A percentile compares a stretch with the other conserved stretches of the same genome.
phyloP scores from a whole-genome alignment of 306 rosid species.

The Pyrus pyrifolia region DNA sequence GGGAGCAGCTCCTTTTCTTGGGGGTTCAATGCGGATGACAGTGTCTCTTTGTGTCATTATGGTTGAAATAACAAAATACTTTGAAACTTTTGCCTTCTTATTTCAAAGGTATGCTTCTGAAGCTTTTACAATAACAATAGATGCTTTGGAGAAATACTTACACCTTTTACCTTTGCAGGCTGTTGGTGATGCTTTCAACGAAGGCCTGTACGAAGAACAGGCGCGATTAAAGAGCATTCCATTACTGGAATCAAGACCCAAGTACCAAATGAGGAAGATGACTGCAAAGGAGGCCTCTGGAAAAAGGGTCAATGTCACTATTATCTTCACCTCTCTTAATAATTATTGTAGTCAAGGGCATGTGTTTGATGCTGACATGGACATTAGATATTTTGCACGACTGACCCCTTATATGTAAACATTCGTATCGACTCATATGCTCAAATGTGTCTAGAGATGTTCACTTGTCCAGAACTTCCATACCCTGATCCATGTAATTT shows the following conservation, averaged over 20 bases:
- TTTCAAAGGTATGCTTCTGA: slow-evolving; percentile 65
- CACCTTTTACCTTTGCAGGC: slow-evolving; percentile 46
- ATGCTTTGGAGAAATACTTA: slow-evolving; percentile 10
- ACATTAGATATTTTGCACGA: neutral
- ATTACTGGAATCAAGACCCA: slow-evolving; percentile 86
- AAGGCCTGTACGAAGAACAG: slow-evolving; percentile 90
- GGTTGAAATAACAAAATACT: slow-evolving; percentile 98
- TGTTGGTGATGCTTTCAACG: slow-evolving; percentile 65
- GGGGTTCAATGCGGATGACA: slow-evolving; percentile 98
- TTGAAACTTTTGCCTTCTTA: slow-evolving; percentile 81
- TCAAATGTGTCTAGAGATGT: neutral
- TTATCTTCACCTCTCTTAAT: neutral
- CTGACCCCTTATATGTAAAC: neutral
- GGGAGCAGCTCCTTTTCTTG: slow-evolving; percentile 99
- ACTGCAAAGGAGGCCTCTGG: slow-evolving; percentile 90
- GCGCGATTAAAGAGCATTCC: slow-evolving; percentile 82
- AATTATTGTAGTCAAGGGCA: neutral
- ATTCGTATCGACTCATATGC: neutral
- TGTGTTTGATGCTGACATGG: neutral
- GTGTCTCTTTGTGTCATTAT: slow-evolving; percentile 92
- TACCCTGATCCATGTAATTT: neutral
- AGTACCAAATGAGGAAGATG: slow-evolving; percentile 91
- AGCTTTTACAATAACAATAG: slow-evolving; percentile 4
- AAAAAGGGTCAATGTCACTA: slow-evolving; percentile 49
- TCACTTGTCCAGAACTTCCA: neutral